Evolutionary conservation across 257 asterid genomes (phyloP).

Genomic region (Lycium barbarum): DNA sequence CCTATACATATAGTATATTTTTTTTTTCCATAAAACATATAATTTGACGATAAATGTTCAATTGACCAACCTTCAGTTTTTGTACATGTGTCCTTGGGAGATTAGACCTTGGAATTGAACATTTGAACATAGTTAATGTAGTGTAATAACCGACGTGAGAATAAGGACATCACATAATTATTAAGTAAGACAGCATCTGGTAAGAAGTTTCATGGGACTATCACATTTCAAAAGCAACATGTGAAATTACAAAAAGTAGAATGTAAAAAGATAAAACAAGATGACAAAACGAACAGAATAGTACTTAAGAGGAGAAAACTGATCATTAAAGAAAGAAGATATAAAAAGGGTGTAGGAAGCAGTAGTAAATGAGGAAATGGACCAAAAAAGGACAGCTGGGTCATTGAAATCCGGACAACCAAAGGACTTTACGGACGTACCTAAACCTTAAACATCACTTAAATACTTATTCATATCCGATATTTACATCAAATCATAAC

Average conservation of each 20-base stretch:
- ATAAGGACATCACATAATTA: background rate
- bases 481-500: background rate
- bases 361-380: background rate
- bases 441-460: background rate
- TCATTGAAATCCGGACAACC: background rate
- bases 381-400: background rate
- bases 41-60: no score
- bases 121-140: background rate
- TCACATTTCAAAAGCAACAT: background rate
- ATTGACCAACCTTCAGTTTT: no score
- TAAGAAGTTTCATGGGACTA: background rate
- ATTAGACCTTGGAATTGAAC: background rate
- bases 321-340: background rate
- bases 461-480: background rate
- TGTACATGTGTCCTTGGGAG: background rate
- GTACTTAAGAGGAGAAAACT: background rate
- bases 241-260: background rate
- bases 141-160: background rate
- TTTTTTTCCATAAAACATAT: no score
- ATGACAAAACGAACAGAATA: background rate
- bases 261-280: background rate
- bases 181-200: background rate
- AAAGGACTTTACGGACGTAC: constrained; percentile 12
- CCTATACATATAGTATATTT: no score
- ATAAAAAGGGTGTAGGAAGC: background rate